Base-by-base conservation (phyloP, 495 filamentous ascomycete species). In the Aspergillus nidulans region DNA sequence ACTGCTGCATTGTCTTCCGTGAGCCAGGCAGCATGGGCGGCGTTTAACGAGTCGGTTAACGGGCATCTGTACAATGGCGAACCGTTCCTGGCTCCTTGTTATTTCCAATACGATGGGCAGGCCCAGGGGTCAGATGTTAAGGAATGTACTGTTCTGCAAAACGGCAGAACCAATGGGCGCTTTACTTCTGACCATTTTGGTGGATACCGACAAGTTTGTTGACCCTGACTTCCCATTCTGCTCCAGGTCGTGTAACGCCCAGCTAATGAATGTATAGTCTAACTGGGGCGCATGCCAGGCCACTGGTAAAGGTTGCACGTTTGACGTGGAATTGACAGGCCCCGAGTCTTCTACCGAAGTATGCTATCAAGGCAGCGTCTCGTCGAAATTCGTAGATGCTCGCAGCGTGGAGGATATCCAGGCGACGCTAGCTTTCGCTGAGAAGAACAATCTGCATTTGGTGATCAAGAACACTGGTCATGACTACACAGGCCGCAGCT, bases 381-480 rank as follows among this genome's bases (percentile, higher is more conserved):
- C 62, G 28, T 53, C 51, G 0, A 56, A 57, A 48, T 65, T 57
- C 24, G 45, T 65, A 15, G 53, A 62, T 30, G 57, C 59, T 1
- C 49, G 53, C 6, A 25, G 38, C 10, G 56, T 53, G 1, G 52
- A 39, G 15, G 62, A 65, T 49, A 50, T 60, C 13, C 49, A 57
- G 13, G 41, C 46, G 39, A 58, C 62, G 9, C 39, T 65, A 36
- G 24, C 12, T 19, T 50, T 61, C 52, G 63, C 55, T 41, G 40
- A 3, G 60, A 55, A 8, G 7, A 48, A 55, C n/a, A 41, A 48
- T 21, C 44, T 52, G 12, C 42, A 30, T 7, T 38, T 69, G 18
- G 56, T 58, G 6, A 73, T 87, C 50, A 84, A 81, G 28, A 85
- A 85, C 61, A 85, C 80, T 1, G 84, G 84, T 6, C 64, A 71